phyloP scores from a whole-genome alignment of 495 filamentous ascomycete genomes.

The Pseudoneurospora amorphoporcata region DNA sequence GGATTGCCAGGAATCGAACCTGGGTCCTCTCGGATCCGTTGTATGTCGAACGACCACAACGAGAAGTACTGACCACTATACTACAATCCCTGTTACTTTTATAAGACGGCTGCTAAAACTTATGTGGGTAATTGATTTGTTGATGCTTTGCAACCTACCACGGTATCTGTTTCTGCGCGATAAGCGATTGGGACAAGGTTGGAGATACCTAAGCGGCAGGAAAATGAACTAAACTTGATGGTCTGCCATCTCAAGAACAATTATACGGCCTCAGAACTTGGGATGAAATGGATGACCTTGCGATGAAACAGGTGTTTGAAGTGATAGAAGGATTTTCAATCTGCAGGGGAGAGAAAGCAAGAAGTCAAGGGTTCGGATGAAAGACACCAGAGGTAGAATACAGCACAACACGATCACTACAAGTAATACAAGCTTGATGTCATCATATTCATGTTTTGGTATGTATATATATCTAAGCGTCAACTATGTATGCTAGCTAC shows the following conservation, averaged over 20 bases:
- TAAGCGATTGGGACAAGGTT: not conserved
- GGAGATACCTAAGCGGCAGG: not conserved
- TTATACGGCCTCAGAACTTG: too few species aligned
- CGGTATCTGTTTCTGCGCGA: not conserved
- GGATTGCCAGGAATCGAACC: not conserved
- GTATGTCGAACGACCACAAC: not conserved
- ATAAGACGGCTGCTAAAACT: rapidly evolving
- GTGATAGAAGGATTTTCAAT: too few species aligned
- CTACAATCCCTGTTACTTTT: not conserved
- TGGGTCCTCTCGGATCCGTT: not conserved
- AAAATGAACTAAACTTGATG: not conserved
- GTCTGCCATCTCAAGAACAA: too few species aligned
- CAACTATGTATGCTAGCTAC: not conserved
- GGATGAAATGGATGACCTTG: too few species aligned
- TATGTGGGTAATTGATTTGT: not conserved
- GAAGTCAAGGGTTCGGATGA: too few species aligned
- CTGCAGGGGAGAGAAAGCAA: too few species aligned
- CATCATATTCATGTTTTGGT: not conserved
- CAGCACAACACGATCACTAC: too few species aligned
- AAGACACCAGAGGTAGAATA: too few species aligned
- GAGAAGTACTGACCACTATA: not conserved
- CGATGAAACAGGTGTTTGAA: too few species aligned
- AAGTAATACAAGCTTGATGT: not conserved
- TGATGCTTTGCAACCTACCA: not conserved
- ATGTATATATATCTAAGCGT: not conserved